phyloP scores from a whole-genome alignment of 495 filamentous ascomycete species.

The Sphaerosporella brunnea region DNA sequence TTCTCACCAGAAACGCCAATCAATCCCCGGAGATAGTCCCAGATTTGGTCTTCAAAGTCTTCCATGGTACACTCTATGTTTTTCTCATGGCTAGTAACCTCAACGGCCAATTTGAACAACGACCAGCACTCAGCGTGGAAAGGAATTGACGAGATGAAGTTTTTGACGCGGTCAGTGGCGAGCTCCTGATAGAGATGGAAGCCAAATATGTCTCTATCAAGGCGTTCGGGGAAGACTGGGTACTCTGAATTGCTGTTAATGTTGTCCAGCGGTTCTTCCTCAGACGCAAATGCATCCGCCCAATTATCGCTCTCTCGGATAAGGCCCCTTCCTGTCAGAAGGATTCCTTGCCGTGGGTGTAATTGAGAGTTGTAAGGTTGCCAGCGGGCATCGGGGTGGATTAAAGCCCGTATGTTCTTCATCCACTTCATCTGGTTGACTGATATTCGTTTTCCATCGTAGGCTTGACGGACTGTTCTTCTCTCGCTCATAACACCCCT shows the following conservation, averaged over 20 bases:
- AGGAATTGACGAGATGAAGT: conserved; percentile 24
- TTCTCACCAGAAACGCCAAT: conserved; percentile 16
- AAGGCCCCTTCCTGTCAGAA: conserved; percentile 24
- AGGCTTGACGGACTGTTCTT: conserved; percentile 15
- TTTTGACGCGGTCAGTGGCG: conserved; percentile 17
- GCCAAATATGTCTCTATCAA: conserved; percentile 13
- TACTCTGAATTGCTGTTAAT: conserved; percentile 11
- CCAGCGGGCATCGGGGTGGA: conserved; percentile 13
- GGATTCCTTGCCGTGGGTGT: conserved; percentile 13
- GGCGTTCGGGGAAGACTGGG: conserved; percentile 21
- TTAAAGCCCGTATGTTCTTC: conserved; percentile 25
- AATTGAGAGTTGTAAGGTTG: conserved; percentile 16
- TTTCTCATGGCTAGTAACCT: conserved; percentile 21
- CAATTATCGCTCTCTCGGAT: conserved; percentile 25
- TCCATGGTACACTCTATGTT: conserved; percentile 18
- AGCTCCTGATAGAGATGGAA: conserved; percentile 28
- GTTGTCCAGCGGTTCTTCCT: conserved; percentile 22
- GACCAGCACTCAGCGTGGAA: conserved; percentile 29
- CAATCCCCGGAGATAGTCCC: conserved; percentile 24
- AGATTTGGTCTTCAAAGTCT: conserved; percentile 17
- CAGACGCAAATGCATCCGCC: conserved; percentile 26
- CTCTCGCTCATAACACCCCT: conserved; percentile 16
- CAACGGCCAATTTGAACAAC: conserved; percentile 25
- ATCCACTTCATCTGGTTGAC: conserved; percentile 27
- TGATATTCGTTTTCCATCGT: conserved; percentile 24